These are phyloP conservation scores for Monilinia aucupariae DNA, from an alignment of 2,329 filamentous ascomycete species.

Conservation along the genomic window DNA sequence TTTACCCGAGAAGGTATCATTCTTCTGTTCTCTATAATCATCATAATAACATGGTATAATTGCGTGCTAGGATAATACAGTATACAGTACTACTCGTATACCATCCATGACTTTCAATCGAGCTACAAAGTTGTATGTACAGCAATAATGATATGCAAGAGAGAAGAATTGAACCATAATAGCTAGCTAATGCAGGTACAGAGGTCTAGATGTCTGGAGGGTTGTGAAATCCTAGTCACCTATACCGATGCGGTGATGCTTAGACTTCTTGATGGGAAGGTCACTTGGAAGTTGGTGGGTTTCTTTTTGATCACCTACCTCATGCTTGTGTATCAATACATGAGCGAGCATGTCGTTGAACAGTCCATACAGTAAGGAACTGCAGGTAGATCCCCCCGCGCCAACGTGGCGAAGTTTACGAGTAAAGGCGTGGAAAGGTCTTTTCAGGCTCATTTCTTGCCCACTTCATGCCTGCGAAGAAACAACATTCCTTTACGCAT, in stretches of 20 bases:
- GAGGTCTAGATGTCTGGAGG: background rate
- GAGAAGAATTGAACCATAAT: background rate
- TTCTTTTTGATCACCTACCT: background rate
- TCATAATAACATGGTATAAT: background rate
- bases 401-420: background rate
- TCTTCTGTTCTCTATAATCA: background rate
- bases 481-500: background rate
- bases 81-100: too few relatives aligned
- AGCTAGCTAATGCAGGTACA: slow-evolving; percentile 5
- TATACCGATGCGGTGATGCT: background rate
- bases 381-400: background rate
- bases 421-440: background rate
- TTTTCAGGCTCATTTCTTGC: background rate
- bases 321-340: background rate
- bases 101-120: background rate
- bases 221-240: background rate
- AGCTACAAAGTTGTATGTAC: background rate
- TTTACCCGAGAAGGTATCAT: background rate
- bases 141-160: background rate
- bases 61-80: background rate
- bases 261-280: too few relatives aligned
- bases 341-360: background rate
- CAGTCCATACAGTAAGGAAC: background rate
- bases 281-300: too few relatives aligned
- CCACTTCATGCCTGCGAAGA: background rate